Conservation (phyloP, 495 filamentous ascomycete species). For the Annulohypoxylon bovei region DNA sequence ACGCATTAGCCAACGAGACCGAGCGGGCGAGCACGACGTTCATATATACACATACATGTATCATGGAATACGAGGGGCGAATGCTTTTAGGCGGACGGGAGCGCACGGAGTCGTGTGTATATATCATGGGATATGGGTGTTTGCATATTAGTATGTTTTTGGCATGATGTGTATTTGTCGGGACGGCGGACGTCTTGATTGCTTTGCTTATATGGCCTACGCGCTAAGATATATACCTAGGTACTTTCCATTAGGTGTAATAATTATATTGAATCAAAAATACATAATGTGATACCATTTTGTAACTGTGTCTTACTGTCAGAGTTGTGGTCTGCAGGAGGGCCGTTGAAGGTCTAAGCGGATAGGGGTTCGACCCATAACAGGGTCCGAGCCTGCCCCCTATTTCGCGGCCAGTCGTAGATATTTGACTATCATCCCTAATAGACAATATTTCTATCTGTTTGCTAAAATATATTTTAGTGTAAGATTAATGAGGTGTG, state of each 20-base stretch:
- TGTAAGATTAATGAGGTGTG: no score
- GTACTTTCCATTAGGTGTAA: background rate
- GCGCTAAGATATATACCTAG: background rate
- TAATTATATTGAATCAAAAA: background rate
- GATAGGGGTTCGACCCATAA: no score
- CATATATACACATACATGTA: no score
- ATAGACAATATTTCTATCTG: no score
- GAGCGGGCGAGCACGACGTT: conserved; percentile 25
- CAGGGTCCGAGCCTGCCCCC: no score
- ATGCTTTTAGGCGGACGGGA: background rate
- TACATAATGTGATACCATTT: background rate
- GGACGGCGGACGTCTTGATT: background rate
- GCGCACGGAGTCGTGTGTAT: background rate
- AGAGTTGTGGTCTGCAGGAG: no score
- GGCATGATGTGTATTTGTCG: background rate
- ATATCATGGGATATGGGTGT: background rate
- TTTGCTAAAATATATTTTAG: no score
- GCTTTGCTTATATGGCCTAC: background rate
- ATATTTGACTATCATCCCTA: no score
- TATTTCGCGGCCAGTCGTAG: no score
- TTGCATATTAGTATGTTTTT: conserved; percentile 4
- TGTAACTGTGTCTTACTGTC: no score
- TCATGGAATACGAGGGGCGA: conserved; percentile 16
- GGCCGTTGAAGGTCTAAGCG: no score
- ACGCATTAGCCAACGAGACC: conserved; percentile 6